Evolutionary conservation across 2,329 filamentous ascomycete species (phyloP), one percentile per base, ranked within the genome.

Genomic region (Pseudodiploospora longispora): DNA sequence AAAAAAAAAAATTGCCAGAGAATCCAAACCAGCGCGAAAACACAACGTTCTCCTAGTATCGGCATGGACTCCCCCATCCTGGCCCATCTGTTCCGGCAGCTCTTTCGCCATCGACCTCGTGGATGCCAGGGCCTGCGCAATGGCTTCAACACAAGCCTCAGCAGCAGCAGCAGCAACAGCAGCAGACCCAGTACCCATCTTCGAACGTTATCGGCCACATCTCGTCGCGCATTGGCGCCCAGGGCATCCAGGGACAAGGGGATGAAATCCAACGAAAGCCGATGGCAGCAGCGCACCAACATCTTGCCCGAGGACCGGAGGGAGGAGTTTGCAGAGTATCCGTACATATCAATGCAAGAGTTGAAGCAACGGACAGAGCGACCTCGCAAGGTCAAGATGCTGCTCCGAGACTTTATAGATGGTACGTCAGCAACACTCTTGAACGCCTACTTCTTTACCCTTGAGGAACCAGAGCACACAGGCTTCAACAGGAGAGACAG

Each of bases 321-420:
- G 3, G 80, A 87, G 38, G 90, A 97, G 64, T 90, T 90, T 62
- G 76, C 80, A 49, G 75, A 78, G 57, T 95, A 87, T 59, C 90
- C 93, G 1, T 80, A 84, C 60, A 85, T 98, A 40, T 95, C 89
- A 6, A 79, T 88, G n/a, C 75, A 84, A 52, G 82, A 88, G 49
- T 69, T 98, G 53, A 82, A 83, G 53, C 71, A 66, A 52, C 76
- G 85, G 43, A 82, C 71, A 42, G 83, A 95, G 60, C 74, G 93
- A 58, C 93, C 93, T 37, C 79, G 78, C 59, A 78, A 85, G 63
- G 90, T 95, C 53, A 96, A 95, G 77, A 98, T 98, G 93, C 70
- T 96, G 59, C 86, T 94, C 61, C 79, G 94, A 52, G 94, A 98
- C 72, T 98, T 98, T 60, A 93, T 98, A 60, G 93, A 98, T 64